Evolutionary conservation across 2,329 filamentous ascomycete genomes (phyloP), one percentile per base, ranked within the genome.

Genomic region (Aspergillus pseudotamarii): DNA sequence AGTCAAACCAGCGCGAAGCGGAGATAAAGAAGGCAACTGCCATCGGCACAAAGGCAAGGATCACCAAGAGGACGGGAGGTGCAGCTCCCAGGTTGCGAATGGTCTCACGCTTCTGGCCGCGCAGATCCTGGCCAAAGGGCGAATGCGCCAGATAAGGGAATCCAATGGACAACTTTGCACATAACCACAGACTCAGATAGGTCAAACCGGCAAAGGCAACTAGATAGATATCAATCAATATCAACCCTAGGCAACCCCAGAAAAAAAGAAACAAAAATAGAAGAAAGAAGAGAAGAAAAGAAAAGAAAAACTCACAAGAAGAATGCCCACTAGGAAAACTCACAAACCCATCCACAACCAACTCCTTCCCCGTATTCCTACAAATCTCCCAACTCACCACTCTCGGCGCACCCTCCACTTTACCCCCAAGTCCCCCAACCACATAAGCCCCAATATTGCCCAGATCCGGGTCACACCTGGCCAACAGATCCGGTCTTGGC

Each of bases 1-100:
- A 96, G 76, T 97, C 90, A 64, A 90, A 93, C 86, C 90, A 98
- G 12, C 94, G 90, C 1, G 92, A 94, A 32, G 89, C 87, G n/a
- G 90, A 85, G 66, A 97, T 91, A 80, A 93, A 97, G 66, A 93
- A 86, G 6, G 93, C 90, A 1, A 87, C 81, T 61, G 88, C 90
- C 67, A 93, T 86, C 2, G 94, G 94, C 1, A 92, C 78, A 21
- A 93, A 81, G 2, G 88, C 85, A 38, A 94, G 76, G 51, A 89
- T 80, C 14, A 96, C 83, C 2, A 95, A 88, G 73, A 93, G 94
- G 9, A 94, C 81, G 0, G 94, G 94, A 0, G 94, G 93, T 0
- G 93, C 91, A 2, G 94, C 94, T 4, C 91, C 91, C 72, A 92
- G 88, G 61, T 87, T 88, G 58, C 92, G 88, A 3, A 88, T 83